Percentiles rank a stretch among this genome's conserved stretches.
These are phyloP conservation scores for Gliomastix tumulicola DNA, from an alignment of 2,329 filamentous ascomycete genomes.

Conservation along the genomic window DNA sequence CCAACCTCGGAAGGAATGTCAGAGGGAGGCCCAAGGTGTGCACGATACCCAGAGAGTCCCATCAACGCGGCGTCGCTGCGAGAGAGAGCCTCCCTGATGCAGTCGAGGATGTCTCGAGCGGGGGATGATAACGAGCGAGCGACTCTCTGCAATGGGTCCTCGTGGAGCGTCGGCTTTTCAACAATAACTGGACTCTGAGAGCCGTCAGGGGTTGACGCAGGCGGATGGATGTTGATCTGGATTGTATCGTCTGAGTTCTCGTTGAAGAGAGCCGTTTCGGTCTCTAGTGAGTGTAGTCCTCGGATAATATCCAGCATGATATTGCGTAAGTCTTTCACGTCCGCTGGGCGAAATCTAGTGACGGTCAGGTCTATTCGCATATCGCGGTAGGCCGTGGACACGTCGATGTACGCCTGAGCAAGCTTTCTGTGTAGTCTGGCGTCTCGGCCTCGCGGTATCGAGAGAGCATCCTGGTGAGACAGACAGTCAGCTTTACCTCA, in stretches of 20 bases:
- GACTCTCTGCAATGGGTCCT: conserved; percentile 13
- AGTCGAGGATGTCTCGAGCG: conserved; percentile 35
- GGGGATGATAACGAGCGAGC: conserved; percentile 31
- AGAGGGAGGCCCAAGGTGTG: conserved; percentile 34
- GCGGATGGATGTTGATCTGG: conserved; percentile 3
- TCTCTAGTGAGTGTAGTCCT: conserved; percentile 43
- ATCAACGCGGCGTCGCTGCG: conserved; percentile 46
- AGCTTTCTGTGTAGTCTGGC: conserved; percentile 31
- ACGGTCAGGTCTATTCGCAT: conserved; percentile 49
- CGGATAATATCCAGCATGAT: conserved; percentile 47
- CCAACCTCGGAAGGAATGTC: conserved; percentile 33
- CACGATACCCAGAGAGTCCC: conserved; percentile 43
- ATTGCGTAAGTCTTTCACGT: conserved; percentile 44
- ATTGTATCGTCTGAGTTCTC: conserved; percentile 7
- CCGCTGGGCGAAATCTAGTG: conserved; percentile 41
- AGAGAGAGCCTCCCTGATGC: conserved; percentile 35
- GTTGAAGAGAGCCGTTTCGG: conserved; percentile 38
- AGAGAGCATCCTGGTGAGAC: conserved; percentile 22
- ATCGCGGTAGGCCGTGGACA: conserved; percentile 50
- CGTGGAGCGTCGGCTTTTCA: background rate
- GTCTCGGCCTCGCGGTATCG: conserved; percentile 19
- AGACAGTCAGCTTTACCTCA: too few species aligned
- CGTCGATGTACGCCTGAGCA: conserved; percentile 43
- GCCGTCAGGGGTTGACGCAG: background rate
- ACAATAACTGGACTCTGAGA: too few species aligned